Percentiles rank a stretch among this genome's conserved stretches.
Conservation (phyloP, 805 yeast species). For the Candida yuanshanica region DNA sequence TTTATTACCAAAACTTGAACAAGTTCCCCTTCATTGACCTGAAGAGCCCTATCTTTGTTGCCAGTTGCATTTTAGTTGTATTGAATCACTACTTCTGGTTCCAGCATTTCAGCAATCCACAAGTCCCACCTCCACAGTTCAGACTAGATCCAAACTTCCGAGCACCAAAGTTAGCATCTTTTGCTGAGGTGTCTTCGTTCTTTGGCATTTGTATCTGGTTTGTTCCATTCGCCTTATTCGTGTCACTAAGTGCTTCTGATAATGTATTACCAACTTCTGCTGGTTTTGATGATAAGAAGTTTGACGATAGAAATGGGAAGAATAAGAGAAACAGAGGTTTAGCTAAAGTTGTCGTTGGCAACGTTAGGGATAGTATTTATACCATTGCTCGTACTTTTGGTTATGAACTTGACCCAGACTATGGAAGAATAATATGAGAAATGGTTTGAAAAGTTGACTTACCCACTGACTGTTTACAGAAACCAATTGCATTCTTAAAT, state of each 20-base stretch:
- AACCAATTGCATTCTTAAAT: too few species aligned
- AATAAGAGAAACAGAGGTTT: slow-evolving; percentile 51
- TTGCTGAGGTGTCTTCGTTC: slow-evolving; percentile 89
- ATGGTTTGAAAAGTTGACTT: too few species aligned
- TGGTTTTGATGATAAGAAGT: slow-evolving; percentile 21
- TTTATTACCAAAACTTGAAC: slow-evolving; percentile 71
- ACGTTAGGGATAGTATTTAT: slow-evolving; percentile 41
- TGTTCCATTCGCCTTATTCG: slow-evolving; percentile 87
- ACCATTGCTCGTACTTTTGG: slow-evolving; percentile 53
- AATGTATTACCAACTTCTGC: slow-evolving; percentile 64
- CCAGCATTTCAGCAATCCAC: slow-evolving; percentile 67
- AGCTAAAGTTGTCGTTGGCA: slow-evolving; percentile 61
- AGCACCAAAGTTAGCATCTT: slow-evolving; percentile 69
- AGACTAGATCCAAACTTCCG: slow-evolving; percentile 52
- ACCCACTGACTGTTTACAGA: too few species aligned
- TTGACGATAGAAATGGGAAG: slow-evolving; percentile 29
- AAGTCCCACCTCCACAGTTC: slow-evolving; percentile 58
- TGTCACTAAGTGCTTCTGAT: slow-evolving; percentile 88
- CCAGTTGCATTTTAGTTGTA: slow-evolving; percentile 67
- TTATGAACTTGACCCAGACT: slow-evolving; percentile 52
- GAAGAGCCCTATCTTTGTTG: slow-evolving; percentile 62
- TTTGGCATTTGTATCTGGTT: slow-evolving; percentile 93
- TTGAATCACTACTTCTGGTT: slow-evolving; percentile 89
- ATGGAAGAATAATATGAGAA: slow-evolving; percentile 46
- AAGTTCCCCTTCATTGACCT: slow-evolving; percentile 81